These are phyloP conservation scores for Chlamydomonas sp. DNA, from an alignment of 139 green algal species.

Conservation along the genomic window DNA sequence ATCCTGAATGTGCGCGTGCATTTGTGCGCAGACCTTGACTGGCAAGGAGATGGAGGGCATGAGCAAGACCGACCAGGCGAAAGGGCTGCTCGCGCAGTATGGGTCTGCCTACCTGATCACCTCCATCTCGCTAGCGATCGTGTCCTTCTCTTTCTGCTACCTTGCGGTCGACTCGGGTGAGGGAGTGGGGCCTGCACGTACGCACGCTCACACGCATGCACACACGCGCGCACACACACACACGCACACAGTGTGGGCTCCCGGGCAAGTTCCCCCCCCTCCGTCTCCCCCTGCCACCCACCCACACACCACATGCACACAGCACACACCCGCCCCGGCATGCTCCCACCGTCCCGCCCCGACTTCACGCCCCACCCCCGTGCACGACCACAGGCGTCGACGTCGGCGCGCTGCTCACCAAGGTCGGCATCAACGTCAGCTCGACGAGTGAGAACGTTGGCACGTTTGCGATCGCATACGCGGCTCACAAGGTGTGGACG, in stretches of 20 bases:
- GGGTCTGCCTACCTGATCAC: constrained; percentile 93
- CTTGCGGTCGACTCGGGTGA: constrained; percentile 65
- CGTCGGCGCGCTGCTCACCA: constrained; percentile 60
- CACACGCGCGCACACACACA: background rate
- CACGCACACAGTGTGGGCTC: background rate
- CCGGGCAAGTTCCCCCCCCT: background rate
- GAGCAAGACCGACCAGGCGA: constrained; percentile 63
- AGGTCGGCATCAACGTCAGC: constrained; percentile 71
- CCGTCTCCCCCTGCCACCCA: too few relatives aligned
- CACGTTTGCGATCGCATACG: constrained; percentile 94
- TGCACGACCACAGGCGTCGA: constrained; percentile 67
- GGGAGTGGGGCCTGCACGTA: too few relatives aligned
- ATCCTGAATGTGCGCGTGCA: too few relatives aligned
- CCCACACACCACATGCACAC: too few relatives aligned
- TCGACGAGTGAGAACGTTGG: constrained; percentile 77
- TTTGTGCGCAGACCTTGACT: constrained; percentile 6
- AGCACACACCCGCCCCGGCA: too few relatives aligned
- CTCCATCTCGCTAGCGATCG: constrained; percentile 89
- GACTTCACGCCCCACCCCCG: too few relatives aligned
- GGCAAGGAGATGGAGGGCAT: constrained; percentile 12
- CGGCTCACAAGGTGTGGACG: constrained; percentile 98
- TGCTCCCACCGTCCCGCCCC: too few relatives aligned
- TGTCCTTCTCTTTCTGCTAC: constrained; percentile 93
- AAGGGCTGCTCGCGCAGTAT: constrained; percentile 87
- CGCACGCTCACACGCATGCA: background rate